A percentile compares a stretch with the other conserved stretches of the same genome.
Conservation (phyloP, 495 filamentous ascomycete genomes). For the Tuber brumale region DNA sequence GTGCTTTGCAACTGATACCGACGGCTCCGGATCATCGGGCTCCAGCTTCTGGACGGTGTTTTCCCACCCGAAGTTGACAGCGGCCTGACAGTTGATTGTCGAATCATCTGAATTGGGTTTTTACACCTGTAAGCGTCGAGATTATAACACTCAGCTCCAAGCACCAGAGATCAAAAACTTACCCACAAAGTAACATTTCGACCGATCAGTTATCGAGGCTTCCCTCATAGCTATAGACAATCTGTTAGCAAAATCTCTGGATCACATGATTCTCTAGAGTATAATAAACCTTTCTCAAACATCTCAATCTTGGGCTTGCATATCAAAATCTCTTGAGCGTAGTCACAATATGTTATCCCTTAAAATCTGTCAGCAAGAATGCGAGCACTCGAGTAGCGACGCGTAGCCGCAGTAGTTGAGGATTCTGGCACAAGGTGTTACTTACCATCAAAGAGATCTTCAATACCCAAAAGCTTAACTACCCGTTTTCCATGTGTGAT, state of each 20-base stretch:
- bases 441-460: conserved; percentile 65
- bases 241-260: conserved; percentile 1
- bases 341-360: conserved; percentile 90
- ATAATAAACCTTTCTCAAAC: conserved; percentile 62
- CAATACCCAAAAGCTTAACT: conserved; percentile 68
- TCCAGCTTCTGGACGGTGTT: conserved; percentile 60
- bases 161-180: background rate
- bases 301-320: conserved; percentile 82
- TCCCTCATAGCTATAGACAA: conserved; percentile 44
- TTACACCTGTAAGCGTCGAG: background rate
- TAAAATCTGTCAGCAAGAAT: conserved; percentile 38
- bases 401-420: background rate
- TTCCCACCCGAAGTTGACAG: conserved; percentile 42
- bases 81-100: conserved; percentile 37
- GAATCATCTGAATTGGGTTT: conserved; percentile 24
- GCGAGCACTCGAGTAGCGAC: background rate
- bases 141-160: background rate
- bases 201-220: conserved; percentile 42
- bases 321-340: conserved; percentile 54
- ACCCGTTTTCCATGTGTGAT: conserved; percentile 79
- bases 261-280: conserved; percentile 39
- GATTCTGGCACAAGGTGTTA: background rate
- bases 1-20: conserved; percentile 49
- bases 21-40: conserved; percentile 50
- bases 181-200: conserved; percentile 38